phyloP scores from a whole-genome alignment of 768 basidiomycete genomes.

The Galerina sulciceps region DNA sequence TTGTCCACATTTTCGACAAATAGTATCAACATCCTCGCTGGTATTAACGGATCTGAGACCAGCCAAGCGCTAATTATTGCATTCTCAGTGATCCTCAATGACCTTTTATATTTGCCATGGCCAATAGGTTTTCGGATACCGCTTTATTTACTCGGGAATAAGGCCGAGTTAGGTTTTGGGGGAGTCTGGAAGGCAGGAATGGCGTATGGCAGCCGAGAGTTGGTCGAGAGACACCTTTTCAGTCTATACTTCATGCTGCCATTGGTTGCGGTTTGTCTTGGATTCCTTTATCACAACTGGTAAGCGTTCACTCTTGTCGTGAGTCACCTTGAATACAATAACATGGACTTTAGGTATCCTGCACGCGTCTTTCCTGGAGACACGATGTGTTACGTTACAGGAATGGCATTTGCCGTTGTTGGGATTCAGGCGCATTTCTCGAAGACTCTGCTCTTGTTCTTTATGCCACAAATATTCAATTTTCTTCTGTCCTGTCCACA shows the following conservation, averaged over 20 bases:
- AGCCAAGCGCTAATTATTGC: slow-evolving; percentile 93
- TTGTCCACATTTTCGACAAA: slow-evolving; percentile 97
- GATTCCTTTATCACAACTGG: slow-evolving; percentile 97
- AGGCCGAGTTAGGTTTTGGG: slow-evolving; percentile 71
- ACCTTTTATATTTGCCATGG: slow-evolving; percentile 93
- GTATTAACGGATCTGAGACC: slow-evolving; percentile 96
- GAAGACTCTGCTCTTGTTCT: slow-evolving; percentile 95
- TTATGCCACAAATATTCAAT: slow-evolving; percentile 98
- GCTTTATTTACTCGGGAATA: slow-evolving; percentile 68
- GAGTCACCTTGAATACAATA: slow-evolving; percentile 2
- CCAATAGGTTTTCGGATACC: slow-evolving; percentile 75
- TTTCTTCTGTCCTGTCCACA: slow-evolving; percentile 95
- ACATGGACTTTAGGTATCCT: slow-evolving; percentile 74
- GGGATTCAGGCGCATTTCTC: slow-evolving; percentile 98
- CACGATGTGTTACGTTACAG: slow-evolving; percentile 95
- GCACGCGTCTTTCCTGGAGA: slow-evolving; percentile 95
- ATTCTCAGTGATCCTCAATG: slow-evolving; percentile 88
- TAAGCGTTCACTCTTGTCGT: slow-evolving; percentile 38
- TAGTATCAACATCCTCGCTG: slow-evolving; percentile 98
- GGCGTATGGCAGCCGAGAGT: slow-evolving; percentile 82
- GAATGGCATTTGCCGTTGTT: slow-evolving; percentile 98
- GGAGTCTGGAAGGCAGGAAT: slow-evolving; percentile 85
- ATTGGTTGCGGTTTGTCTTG: slow-evolving; percentile 86
- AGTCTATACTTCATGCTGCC: slow-evolving; percentile 98
- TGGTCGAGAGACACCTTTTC: slow-evolving; percentile 93